phyloP scores from a whole-genome alignment of 129 eudicot genomes.

The Artemisia tridentata region DNA sequence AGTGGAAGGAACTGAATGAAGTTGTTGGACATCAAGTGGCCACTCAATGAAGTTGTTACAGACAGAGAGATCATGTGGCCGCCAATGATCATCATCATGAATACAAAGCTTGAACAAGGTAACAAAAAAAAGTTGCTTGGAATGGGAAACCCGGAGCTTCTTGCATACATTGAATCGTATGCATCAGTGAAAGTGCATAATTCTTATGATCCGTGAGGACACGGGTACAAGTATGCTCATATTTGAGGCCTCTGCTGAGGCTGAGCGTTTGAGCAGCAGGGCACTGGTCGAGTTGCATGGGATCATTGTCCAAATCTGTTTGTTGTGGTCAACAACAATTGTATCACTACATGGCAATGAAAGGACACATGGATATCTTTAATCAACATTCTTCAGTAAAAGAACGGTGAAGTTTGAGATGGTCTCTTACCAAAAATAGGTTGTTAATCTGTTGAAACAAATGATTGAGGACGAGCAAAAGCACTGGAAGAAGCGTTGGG shows the following conservation, averaged over 20 bases:
- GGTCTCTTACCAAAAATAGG: slow-evolving; percentile 25
- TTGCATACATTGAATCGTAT: too few species aligned
- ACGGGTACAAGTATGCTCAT: slow-evolving; percentile 75
- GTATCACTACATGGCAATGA: slow-evolving; percentile 71
- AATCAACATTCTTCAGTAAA: slow-evolving; percentile 65
- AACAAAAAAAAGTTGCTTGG: too few species aligned
- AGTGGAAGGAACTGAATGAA: slow-evolving; percentile 64
- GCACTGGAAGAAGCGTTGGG: slow-evolving; percentile 8
- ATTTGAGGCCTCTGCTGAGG: slow-evolving; percentile 80
- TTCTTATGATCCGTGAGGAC: slow-evolving; percentile 75
- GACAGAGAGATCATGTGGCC: too few species aligned
- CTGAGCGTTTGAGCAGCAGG: slow-evolving; percentile 54
- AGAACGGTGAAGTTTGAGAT: slow-evolving; percentile 17
- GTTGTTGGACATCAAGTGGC: too few species aligned
- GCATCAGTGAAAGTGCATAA: too few species aligned
- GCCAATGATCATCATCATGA: too few species aligned
- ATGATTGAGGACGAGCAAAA: slow-evolving; percentile 19
- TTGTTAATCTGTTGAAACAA: slow-evolving; percentile 13
- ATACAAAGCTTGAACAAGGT: too few species aligned
- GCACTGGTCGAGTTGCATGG: slow-evolving; percentile 61
- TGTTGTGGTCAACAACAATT: slow-evolving; percentile 60
- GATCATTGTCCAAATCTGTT: slow-evolving; percentile 33
- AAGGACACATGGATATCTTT: slow-evolving; percentile 54
- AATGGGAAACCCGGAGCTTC: too few species aligned
- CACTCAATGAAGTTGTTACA: too few species aligned